Evolutionary conservation across 2,329 filamentous ascomycete genomes (phyloP).

Genomic region (Pezicula neosporulosa): DNA sequence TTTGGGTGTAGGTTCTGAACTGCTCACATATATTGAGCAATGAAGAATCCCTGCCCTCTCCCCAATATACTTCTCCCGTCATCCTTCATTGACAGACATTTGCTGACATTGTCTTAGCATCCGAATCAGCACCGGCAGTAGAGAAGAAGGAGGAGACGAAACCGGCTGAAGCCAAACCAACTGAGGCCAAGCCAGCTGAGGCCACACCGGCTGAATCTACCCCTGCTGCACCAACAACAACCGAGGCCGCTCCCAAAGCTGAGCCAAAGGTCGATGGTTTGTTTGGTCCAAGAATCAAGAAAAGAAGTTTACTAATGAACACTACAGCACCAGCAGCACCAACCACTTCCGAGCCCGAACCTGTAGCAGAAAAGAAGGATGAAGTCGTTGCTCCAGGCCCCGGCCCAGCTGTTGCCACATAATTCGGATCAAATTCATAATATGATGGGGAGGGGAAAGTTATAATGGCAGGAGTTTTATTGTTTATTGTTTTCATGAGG

Average conservation of each 20-base stretch:
- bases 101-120: no score
- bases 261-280: slow-evolving; percentile 5
- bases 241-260: slow-evolving; percentile 9
- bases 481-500: slow-evolving; percentile 1
- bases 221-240: slow-evolving; percentile 10
- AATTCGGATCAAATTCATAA: slow-evolving; percentile 6
- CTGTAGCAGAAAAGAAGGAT: not conserved
- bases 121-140: no score
- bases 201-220: slow-evolving; percentile 7
- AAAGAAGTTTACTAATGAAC: no score
- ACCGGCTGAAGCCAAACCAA: not conserved
- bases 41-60: no score
- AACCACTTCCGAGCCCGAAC: not conserved
- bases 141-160: not conserved
- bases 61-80: no score
- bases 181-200: slow-evolving; percentile 11
- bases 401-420: not conserved
- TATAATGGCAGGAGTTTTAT: slow-evolving; percentile 23
- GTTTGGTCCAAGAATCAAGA: no score
- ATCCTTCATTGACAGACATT: no score
- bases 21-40: no score
- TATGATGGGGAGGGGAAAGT: slow-evolving; percentile 12
- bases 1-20: no score
- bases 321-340: no score
- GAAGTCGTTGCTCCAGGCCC: not conserved